Evolutionary conservation across 2,329 filamentous ascomycete genomes (phyloP).

Genomic region (Paecilomyces fulvus): DNA sequence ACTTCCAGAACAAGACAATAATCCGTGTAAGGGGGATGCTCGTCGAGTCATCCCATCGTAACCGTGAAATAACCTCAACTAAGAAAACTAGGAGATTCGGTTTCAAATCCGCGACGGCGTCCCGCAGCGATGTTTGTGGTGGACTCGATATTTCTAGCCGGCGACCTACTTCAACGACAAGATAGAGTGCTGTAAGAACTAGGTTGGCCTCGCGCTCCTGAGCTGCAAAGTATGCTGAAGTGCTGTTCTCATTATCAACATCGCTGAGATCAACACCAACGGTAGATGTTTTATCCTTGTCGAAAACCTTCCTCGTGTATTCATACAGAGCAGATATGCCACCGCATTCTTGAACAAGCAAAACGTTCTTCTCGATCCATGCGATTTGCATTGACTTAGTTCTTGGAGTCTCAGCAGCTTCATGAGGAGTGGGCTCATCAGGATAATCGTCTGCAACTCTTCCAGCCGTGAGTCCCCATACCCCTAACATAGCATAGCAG

Average conservation of each 20-base stretch:
- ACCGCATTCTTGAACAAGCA: conserved; percentile 27
- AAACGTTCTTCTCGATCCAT: conserved; percentile 38
- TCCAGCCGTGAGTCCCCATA: conserved; percentile 62
- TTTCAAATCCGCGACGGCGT: conserved; percentile 45
- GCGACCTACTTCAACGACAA: conserved; percentile 34
- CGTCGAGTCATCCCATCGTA: conserved; percentile 59
- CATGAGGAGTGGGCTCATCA: conserved; percentile 24
- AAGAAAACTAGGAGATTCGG: conserved; percentile 65
- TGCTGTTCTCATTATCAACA: conserved; percentile 22
- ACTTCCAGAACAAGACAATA: conserved; percentile 85
- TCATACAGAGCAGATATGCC: conserved; percentile 28
- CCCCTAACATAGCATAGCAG: conserved; percentile 53
- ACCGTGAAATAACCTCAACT: conserved; percentile 57
- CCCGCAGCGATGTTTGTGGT: conserved; percentile 16
- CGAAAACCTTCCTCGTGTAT: conserved; percentile 31
- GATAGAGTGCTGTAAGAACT: conserved; percentile 35
- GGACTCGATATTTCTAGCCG: conserved; percentile 22
- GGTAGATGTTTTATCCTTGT: conserved; percentile 21
- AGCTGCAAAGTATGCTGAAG: conserved; percentile 26
- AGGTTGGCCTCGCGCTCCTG: conserved; percentile 34
- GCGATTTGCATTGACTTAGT: conserved; percentile 41
- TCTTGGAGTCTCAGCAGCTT: conserved; percentile 34
- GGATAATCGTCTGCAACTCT: conserved; percentile 22
- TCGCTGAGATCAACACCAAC: conserved; percentile 16
- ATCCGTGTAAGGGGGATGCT: conserved; percentile 57